Conservation (phyloP, 2,329 filamentous ascomycete genomes). For the Ophiostoma sp. region DNA sequence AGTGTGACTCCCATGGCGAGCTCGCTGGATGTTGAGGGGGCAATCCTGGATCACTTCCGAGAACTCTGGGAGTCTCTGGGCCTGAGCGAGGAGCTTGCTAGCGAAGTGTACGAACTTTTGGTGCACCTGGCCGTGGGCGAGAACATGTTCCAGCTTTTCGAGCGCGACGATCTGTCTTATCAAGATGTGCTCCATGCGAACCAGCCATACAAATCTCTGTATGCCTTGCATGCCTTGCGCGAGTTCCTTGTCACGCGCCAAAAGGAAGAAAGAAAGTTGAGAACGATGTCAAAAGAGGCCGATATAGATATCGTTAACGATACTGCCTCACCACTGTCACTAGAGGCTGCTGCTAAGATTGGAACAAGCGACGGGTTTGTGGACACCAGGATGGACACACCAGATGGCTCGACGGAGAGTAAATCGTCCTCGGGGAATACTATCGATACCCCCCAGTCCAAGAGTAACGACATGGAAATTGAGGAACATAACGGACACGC, state of each 20-base stretch:
- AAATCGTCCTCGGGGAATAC: neutral
- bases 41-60: constrained; percentile 75
- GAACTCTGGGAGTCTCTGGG: constrained; percentile 77
- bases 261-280: neutral
- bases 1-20: constrained; percentile 44
- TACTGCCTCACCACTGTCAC: neutral
- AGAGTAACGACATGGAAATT: neutral
- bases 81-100: constrained; percentile 63
- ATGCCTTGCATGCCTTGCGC: constrained; percentile 62
- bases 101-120: constrained; percentile 67
- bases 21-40: constrained; percentile 63
- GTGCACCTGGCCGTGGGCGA: constrained; percentile 63
- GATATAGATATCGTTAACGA: constrained; percentile 23
- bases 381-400: neutral
- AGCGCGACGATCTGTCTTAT: constrained; percentile 47
- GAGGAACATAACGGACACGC: neutral
- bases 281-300: neutral
- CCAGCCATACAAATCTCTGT: constrained; percentile 67
- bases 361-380: neutral
- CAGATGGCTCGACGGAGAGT: neutral
- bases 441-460: neutral
- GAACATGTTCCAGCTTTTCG: constrained; percentile 55
- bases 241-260: constrained; percentile 50
- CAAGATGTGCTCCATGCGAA: constrained; percentile 60
- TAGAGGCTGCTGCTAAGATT: neutral